These are phyloP conservation scores for Epicoccum nigrum DNA, from an alignment of 2,329 filamentous ascomycete species.

Conservation along the genomic window DNA sequence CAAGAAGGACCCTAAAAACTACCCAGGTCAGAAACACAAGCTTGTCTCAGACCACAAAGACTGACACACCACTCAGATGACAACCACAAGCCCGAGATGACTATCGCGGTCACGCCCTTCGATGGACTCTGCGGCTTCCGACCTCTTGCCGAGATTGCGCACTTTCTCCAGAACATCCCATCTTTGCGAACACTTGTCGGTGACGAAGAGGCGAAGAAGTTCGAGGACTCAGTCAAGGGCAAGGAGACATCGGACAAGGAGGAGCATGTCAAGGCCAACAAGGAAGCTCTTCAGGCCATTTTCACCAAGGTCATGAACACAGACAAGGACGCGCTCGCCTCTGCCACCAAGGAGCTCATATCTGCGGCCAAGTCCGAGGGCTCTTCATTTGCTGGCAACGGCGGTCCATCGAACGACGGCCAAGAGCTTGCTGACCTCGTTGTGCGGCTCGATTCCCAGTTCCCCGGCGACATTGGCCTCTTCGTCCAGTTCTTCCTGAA, in stretches of 20 bases:
- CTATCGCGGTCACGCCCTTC: constrained; percentile 94
- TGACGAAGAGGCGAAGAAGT: constrained; percentile 54
- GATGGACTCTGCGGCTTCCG: constrained; percentile 96
- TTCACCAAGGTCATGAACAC: constrained; percentile 86
- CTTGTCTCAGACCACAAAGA: neutral
- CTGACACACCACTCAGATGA: constrained; percentile 64
- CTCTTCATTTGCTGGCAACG: constrained; percentile 74
- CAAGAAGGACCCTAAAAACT: constrained; percentile 85
- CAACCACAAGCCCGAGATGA: constrained; percentile 99
- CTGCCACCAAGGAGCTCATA: constrained; percentile 72
- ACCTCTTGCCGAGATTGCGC: constrained; percentile 81
- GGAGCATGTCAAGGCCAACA: constrained; percentile 63
- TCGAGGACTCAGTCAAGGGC: constrained; percentile 57
- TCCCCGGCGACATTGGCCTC: constrained; percentile 84
- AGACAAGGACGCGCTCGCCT: constrained; percentile 67
- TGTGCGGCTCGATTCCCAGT: constrained; percentile 77
- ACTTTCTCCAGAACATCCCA: constrained; percentile 75
- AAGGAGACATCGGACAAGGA: constrained; percentile 58
- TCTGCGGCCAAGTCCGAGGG: constrained; percentile 71
- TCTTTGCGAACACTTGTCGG: constrained; percentile 56
- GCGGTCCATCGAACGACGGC: constrained; percentile 70
- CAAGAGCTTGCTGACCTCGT: constrained; percentile 79
- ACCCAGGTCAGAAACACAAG: constrained; percentile 63
- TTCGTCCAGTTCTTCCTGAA: constrained; percentile 98
- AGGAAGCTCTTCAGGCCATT: constrained; percentile 73